A percentile compares a stretch with the other conserved stretches of the same genome.
These are phyloP conservation scores for Hanseniaspora thailandica DNA, from an alignment of 805 yeast species.

Conservation along the genomic window DNA sequence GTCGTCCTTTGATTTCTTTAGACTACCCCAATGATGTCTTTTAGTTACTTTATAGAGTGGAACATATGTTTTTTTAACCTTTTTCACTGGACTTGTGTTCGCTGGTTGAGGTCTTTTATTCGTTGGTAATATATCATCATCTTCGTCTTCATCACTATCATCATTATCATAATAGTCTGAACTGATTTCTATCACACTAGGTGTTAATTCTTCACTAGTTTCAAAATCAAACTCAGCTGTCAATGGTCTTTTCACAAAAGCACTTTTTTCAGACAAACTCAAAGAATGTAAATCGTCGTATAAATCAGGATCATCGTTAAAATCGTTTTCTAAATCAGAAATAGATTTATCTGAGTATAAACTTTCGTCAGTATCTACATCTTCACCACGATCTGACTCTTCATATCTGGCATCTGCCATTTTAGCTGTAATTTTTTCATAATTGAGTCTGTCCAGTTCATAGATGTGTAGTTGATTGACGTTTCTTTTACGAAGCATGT, in stretches of 20 bases:
- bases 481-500: conserved; percentile 10
- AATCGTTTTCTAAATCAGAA: not conserved
- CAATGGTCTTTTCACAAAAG: too few species aligned
- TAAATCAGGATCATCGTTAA: not conserved
- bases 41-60: too few species aligned
- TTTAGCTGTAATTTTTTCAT: conserved; percentile 10
- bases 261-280: not conserved
- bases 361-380: not conserved
- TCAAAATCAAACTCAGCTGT: too few species aligned
- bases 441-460: conserved; percentile 8
- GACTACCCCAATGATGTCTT: not conserved
- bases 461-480: conserved; percentile 8
- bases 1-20: not conserved
- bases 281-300: not conserved
- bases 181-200: too few species aligned
- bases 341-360: not conserved
- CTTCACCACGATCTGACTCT: not conserved
- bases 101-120: not conserved
- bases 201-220: too few species aligned
- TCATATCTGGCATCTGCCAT: conserved; percentile 7
- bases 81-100: not conserved
- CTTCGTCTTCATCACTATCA: too few species aligned
- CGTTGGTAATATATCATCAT: too few species aligned
- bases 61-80: not conserved
- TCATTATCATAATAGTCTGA: too few species aligned